A percentile compares a stretch with the other conserved stretches of the same genome.
Conservation (phyloP, 1,139 yeast genomes). For the Pichia sp. region DNA sequence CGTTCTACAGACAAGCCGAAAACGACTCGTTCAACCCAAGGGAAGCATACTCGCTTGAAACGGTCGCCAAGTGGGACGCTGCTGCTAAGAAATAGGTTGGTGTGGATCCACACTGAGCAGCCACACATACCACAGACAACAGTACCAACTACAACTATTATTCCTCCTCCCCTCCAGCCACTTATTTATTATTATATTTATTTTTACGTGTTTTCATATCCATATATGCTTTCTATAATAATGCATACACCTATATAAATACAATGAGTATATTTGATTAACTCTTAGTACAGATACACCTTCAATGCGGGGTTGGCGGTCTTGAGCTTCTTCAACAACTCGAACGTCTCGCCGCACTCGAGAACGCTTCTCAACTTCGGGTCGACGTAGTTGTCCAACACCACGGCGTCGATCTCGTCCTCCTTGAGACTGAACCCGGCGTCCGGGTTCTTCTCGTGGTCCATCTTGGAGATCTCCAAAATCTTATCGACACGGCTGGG, state of each 20-base stretch:
- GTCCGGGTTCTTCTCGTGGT: slow-evolving; percentile 10
- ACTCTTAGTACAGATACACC: slow-evolving; percentile 43
- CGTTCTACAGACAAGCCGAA: slow-evolving; percentile 30
- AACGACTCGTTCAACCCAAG: slow-evolving; percentile 27
- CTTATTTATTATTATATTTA: not conserved
- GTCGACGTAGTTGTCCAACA: slow-evolving; percentile 66
- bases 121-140: not conserved
- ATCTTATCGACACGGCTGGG: slow-evolving; percentile 59
- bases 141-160: not conserved
- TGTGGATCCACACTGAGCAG: no score
- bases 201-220: slow-evolving; percentile 8
- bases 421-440: slow-evolving; percentile 32
- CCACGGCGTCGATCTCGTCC: slow-evolving; percentile 50
- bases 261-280: not conserved
- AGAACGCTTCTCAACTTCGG: slow-evolving; percentile 58
- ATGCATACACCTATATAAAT: slow-evolving; percentile 1
- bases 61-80: slow-evolving; percentile 34
- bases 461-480: slow-evolving; percentile 39
- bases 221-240: slow-evolving; percentile 1
- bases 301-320: slow-evolving; percentile 39
- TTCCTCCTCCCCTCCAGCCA: not conserved
- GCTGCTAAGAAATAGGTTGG: slow-evolving; percentile 16
- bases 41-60: slow-evolving; percentile 26
- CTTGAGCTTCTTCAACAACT: slow-evolving; percentile 40
- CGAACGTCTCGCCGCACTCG: slow-evolving; percentile 51